Evolutionary conservation across 2,329 filamentous ascomycete genomes (phyloP).

Genomic region (Aspergillus caelatus): DNA sequence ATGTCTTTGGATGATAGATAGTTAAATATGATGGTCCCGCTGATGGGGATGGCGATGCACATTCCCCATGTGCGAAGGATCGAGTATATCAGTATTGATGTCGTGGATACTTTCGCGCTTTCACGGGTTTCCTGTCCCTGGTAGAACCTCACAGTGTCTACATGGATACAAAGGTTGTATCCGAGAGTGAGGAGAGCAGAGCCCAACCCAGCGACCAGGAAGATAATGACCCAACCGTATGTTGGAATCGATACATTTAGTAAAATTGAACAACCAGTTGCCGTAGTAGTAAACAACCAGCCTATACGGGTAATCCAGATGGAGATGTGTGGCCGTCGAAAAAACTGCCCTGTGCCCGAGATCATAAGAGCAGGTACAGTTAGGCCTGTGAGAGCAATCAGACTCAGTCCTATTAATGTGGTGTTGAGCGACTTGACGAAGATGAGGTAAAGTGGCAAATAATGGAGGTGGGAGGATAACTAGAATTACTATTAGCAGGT

Average conservation of each 20-base stretch:
- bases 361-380: constrained; percentile 25
- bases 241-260: constrained; percentile 37
- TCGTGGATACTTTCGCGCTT: neutral
- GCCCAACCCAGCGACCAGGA: constrained; percentile 46
- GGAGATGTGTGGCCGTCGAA: constrained; percentile 19
- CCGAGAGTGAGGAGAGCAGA: constrained; percentile 46
- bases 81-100: constrained; percentile 41
- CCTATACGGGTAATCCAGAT: constrained; percentile 49
- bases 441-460: constrained; percentile 46
- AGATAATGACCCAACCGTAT: constrained; percentile 39
- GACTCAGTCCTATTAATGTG: constrained; percentile 40
- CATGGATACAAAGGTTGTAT: constrained; percentile 40
- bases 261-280: constrained; percentile 42
- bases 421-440: constrained; percentile 38
- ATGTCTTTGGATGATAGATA: constrained; percentile 29
- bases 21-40: constrained; percentile 46
- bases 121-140: neutral
- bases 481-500: constrained; percentile 16
- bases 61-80: constrained; percentile 48
- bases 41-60: constrained; percentile 47
- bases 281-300: constrained; percentile 42
- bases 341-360: constrained; percentile 17
- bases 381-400: constrained; percentile 40
- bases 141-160: constrained; percentile 20
- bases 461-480: constrained; percentile 48